phyloP scores from a whole-genome alignment of 257 asterid species.

The Petunia secreta region DNA sequence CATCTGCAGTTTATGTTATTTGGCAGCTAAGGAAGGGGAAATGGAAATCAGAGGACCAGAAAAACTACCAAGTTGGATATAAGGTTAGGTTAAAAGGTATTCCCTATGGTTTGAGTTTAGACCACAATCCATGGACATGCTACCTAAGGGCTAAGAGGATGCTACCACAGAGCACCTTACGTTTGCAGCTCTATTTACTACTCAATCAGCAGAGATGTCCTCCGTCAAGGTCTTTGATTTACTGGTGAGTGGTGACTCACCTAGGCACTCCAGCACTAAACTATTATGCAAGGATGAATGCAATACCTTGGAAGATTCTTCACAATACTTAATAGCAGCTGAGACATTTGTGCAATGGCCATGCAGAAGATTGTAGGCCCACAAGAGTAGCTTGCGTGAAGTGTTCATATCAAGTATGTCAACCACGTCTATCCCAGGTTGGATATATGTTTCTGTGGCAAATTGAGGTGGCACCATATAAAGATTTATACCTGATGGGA shows the following conservation, averaged over 20 bases:
- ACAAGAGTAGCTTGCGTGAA: constrained; percentile 83
- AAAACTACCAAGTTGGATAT: background rate
- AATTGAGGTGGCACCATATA: constrained; percentile 89
- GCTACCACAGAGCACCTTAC: background rate
- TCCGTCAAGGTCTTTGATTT: background rate
- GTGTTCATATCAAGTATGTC: constrained; percentile 96
- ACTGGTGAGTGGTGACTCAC: background rate
- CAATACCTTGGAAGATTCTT: constrained; percentile 79
- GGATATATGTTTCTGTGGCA: constrained; percentile 86
- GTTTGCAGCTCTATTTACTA: background rate
- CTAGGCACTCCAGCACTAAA: background rate
- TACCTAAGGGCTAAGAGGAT: background rate
- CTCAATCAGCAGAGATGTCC: background rate
- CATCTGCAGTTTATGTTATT: background rate
- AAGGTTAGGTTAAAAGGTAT: background rate
- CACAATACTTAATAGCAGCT: constrained; percentile 80
- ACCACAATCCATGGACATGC: background rate
- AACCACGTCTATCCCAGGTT: constrained; percentile 91
- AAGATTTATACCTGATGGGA: constrained; percentile 94
- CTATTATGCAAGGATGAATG: background rate
- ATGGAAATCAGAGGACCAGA: background rate
- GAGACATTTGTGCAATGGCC: constrained; percentile 78
- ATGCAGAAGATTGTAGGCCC: constrained; percentile 92
- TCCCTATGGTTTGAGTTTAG: background rate
- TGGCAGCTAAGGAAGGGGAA: background rate